Evolutionary conservation across 495 filamentous ascomycete species (phyloP).

Genomic region (Aspergillus ellipticus): DNA sequence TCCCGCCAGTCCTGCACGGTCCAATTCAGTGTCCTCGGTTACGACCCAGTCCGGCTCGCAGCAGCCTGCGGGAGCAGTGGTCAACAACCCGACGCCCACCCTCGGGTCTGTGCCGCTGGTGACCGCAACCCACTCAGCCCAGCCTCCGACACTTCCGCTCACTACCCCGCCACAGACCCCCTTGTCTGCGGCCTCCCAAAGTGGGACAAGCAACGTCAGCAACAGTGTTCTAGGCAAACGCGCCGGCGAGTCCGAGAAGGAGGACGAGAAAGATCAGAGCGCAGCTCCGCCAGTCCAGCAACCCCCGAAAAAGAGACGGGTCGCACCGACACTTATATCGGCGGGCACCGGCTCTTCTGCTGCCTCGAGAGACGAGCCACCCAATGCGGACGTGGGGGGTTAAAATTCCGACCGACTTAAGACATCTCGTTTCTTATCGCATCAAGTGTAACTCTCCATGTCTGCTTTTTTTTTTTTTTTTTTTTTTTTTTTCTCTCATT

Average conservation of each 20-base stretch:
- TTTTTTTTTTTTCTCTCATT: background rate
- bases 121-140: conserved; percentile 61
- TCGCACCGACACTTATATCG: conserved; percentile 69
- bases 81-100: conserved; percentile 77
- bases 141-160: conserved; percentile 53
- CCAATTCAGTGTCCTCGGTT: conserved; percentile 83
- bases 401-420: background rate
- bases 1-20: conserved; percentile 65
- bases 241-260: conserved; percentile 54
- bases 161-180: conserved; percentile 83
- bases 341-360: conserved; percentile 17
- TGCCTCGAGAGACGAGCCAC: conserved; percentile 18
- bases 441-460: background rate
- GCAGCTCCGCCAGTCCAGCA: conserved; percentile 30
- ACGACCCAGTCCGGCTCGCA: conserved; percentile 54
- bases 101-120: conserved; percentile 70
- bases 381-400: conserved; percentile 14
- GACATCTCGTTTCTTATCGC: background rate
- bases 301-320: conserved; percentile 68
- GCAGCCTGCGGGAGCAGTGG: conserved; percentile 33
- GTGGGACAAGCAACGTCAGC: conserved; percentile 37
- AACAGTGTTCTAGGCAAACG: conserved; percentile 56
- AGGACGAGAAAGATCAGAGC: conserved; percentile 54
- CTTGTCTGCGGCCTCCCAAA: conserved; percentile 39
- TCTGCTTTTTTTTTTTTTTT: too few relatives aligned